Conservation (phyloP, 495 filamentous ascomycete species). For the Trichocladium antarcticum region DNA sequence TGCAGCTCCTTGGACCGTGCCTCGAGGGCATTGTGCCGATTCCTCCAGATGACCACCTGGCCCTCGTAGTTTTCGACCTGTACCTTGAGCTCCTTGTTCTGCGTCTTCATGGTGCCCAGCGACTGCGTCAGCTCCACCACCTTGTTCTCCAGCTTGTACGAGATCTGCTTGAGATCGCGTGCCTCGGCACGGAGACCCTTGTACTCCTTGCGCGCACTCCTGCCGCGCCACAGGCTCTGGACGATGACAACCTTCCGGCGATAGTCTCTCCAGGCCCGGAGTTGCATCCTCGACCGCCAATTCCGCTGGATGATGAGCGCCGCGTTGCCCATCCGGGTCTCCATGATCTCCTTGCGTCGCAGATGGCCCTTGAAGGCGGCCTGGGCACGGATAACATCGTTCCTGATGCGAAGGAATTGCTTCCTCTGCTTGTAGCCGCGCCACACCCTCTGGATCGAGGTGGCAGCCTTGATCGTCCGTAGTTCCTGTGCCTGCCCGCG, state of each 20-base stretch:
- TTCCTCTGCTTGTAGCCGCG: slow-evolving; percentile 78
- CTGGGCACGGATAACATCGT: slow-evolving; percentile 75
- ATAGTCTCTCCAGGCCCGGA: slow-evolving; percentile 78
- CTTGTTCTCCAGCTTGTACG: slow-evolving; percentile 98
- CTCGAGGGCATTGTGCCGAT: slow-evolving; percentile 82
- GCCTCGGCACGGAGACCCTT: slow-evolving; percentile 88
- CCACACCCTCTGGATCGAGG: slow-evolving; percentile 92
- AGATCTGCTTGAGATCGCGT: slow-evolving; percentile 95
- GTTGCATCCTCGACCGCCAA: slow-evolving; percentile 70
- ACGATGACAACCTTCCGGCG: slow-evolving; percentile 78
- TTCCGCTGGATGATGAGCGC: slow-evolving; percentile 80
- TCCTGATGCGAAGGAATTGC: slow-evolving; percentile 60
- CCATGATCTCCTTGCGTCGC: slow-evolving; percentile 76
- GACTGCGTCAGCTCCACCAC: slow-evolving; percentile 95
- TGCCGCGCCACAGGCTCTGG: slow-evolving; percentile 90
- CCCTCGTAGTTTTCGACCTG: slow-evolving; percentile 95
- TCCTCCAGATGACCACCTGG: slow-evolving; percentile 91
- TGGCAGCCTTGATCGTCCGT: slow-evolving; percentile 74
- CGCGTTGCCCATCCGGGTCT: slow-evolving; percentile 87
- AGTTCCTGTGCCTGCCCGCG: slow-evolving; percentile 69
- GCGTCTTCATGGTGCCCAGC: slow-evolving; percentile 76
- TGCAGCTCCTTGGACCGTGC: slow-evolving; percentile 85
- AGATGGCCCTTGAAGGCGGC: slow-evolving; percentile 85
- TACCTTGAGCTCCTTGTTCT: slow-evolving; percentile 78
- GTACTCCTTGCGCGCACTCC: slow-evolving; percentile 66